Percentiles rank a stretch among this genome's conserved stretches.
These are phyloP conservation scores for Pneumocystis wakefieldiae DNA, from an alignment of 1,139 yeast species.

Conservation along the genomic window DNA sequence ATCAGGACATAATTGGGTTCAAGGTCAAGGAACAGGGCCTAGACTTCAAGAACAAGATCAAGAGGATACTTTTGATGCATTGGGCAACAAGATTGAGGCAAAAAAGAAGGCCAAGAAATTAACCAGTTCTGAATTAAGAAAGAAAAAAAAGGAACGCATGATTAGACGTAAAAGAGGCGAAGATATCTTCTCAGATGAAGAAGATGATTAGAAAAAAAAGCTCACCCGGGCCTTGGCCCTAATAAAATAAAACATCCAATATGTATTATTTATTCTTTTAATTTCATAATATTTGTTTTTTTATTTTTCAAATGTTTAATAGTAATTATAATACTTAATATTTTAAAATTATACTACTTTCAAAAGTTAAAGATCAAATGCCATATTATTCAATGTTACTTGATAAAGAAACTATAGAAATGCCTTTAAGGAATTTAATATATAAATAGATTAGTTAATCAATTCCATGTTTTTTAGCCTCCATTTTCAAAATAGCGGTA, in stretches of 20 bases:
- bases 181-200: constrained; percentile 92
- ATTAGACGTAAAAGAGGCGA: constrained; percentile 99
- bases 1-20: constrained; percentile 99
- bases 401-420: background rate
- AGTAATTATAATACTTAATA: background rate
- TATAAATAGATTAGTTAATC: background rate
- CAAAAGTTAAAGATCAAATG: too few relatives aligned
- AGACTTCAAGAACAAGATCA: constrained; percentile 83
- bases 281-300: background rate
- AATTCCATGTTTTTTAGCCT: background rate
- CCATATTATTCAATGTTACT: too few relatives aligned
- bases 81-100: constrained; percentile 98
- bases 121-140: constrained; percentile 97
- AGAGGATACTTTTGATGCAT: constrained; percentile 97
- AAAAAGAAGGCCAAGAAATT: constrained; percentile 95
- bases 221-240: too few relatives aligned
- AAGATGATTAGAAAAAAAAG: constrained; percentile 19
- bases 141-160: constrained; percentile 99
- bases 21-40: constrained; percentile 99
- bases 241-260: too few relatives aligned
- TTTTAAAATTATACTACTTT: too few relatives aligned
- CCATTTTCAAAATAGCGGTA: background rate
- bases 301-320: background rate
- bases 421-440: background rate
- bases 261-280: too few relatives aligned